Evolutionary conservation across 306 rosid species (phyloP), one percentile per base, ranked within the genome.

Genomic region (Vigna reflexopilosa): DNA sequence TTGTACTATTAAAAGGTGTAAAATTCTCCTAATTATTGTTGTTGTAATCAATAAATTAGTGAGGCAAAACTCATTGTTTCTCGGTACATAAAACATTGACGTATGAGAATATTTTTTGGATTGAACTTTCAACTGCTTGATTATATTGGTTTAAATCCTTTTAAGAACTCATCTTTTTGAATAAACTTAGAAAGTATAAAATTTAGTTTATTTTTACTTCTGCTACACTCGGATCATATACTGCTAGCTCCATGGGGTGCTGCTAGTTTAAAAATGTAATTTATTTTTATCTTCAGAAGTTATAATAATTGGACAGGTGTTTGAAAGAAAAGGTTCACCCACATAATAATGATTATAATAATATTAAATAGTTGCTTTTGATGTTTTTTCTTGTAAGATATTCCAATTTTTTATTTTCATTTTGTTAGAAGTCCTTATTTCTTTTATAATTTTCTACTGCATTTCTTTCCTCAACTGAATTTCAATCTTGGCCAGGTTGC

Each of bases 1-100:
- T 48, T 72, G 44, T 83, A 42, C 68, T 44, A 74, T 26, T 48
- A 50, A 76, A 34, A 81, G 74, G 48, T 72, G 75, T 84, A 84
- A 72, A 77, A 81, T 84, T 80, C 57, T 65, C 54, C 70, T 52
- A 14, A 19, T 34, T 78, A 70, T 73, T 82, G 68, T 73, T 82
- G 68, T 75, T 67, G 78, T 64, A 65, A 38, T 20, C 78, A 83
- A 89, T 87, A 87, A 87, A 63, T 22, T 80, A 66, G 73, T 54
- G 81, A 80, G 76, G 72, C 81, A 54, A 45, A 73, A 62, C 77
- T 63, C 36, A 76, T 73, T 80, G 71, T 84, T 88, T 79, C 75
- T 69, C 49, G 82, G 79, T 79, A 70, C 83, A 77, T 62, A 67
- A 38, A 74, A 78, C 80, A 34, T 77, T 80, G 67, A 51, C 65